A percentile compares a stretch with the other conserved stretches of the same genome.
phyloP scores from a whole-genome alignment of 805 yeast species.

The Ogataea salicorniae region DNA sequence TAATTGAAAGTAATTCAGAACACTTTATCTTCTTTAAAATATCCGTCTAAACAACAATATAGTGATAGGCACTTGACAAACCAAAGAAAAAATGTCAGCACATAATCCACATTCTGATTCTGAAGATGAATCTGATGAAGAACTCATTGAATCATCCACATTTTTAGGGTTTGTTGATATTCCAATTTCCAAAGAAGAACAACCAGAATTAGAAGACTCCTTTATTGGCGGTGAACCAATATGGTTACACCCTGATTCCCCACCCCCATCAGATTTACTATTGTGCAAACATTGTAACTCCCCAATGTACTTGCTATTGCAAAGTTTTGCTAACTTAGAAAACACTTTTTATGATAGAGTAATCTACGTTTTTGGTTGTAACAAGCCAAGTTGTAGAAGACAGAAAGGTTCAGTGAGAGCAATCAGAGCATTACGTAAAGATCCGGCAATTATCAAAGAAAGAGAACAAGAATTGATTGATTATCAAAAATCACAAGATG shows the following conservation, averaged over 20 bases:
- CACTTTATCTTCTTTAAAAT: no score
- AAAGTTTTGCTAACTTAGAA: slow-evolving; percentile 77
- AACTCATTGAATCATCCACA: slow-evolving; percentile 30
- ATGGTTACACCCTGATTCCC: slow-evolving; percentile 60
- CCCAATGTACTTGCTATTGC: slow-evolving; percentile 63
- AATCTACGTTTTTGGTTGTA: slow-evolving; percentile 76
- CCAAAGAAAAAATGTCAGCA: background rate
- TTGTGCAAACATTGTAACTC: slow-evolving; percentile 63
- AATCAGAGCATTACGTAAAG: slow-evolving; percentile 68
- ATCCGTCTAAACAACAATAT: no score
- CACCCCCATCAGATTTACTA: slow-evolving; percentile 49
- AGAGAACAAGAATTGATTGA: slow-evolving; percentile 35
- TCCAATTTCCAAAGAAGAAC: slow-evolving; percentile 44
- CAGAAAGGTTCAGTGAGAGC: slow-evolving; percentile 69
- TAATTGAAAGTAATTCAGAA: no score
- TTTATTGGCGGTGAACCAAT: slow-evolving; percentile 77
- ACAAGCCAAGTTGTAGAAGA: slow-evolving; percentile 57
- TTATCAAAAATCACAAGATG: slow-evolving; percentile 37
- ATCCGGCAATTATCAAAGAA: slow-evolving; percentile 41
- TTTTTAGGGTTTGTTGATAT: slow-evolving; percentile 63
- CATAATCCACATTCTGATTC: slow-evolving; percentile 15
- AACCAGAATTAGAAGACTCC: slow-evolving; percentile 54
- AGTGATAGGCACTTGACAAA: no score
- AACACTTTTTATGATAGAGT: slow-evolving; percentile 71
- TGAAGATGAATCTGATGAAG: slow-evolving; percentile 6